Conservation (phyloP, 1,284 basidiomycete species). For the Tilletia caries region DNA sequence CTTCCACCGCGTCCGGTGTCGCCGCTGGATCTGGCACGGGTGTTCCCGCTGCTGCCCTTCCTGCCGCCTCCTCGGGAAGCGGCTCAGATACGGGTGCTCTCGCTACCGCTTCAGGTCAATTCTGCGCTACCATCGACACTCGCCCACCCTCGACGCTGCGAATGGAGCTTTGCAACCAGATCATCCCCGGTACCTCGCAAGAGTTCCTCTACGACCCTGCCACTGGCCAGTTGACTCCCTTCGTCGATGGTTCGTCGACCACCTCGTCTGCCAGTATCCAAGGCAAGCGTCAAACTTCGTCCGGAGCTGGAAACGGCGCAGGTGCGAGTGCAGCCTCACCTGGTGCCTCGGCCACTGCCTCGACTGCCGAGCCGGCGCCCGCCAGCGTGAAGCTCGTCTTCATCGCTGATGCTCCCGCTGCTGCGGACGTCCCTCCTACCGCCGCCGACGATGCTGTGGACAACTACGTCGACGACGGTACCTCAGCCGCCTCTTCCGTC, state of each 20-base stretch:
- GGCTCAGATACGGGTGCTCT: background rate
- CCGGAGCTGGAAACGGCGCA: no score
- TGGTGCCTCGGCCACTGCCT: background rate
- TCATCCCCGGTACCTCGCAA: background rate
- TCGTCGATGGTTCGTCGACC: background rate
- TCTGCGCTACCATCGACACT: constrained; percentile 12
- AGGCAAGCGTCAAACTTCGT: constrained; percentile 1
- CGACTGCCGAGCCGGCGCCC: background rate
- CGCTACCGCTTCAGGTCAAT: background rate
- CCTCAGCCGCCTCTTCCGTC: background rate
- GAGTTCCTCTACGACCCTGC: constrained; percentile 7
- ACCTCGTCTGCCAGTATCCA: constrained; percentile 4
- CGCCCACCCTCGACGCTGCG: constrained; percentile 11
- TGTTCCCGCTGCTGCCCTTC: no score
- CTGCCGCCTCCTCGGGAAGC: background rate
- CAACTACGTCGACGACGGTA: no score
- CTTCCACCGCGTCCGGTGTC: background rate
- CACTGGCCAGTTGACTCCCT: constrained; percentile 6
- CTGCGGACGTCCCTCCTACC: background rate
- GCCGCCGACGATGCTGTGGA: background rate
- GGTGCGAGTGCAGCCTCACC: background rate
- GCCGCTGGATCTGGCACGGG: background rate
- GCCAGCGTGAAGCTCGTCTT: constrained; percentile 15
- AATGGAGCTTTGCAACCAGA: constrained; percentile 10
- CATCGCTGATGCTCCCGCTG: constrained; percentile 8